Evolutionary conservation across 2,329 filamentous ascomycete genomes (phyloP).

Genomic region (Pestalotiopsis sp.): DNA sequence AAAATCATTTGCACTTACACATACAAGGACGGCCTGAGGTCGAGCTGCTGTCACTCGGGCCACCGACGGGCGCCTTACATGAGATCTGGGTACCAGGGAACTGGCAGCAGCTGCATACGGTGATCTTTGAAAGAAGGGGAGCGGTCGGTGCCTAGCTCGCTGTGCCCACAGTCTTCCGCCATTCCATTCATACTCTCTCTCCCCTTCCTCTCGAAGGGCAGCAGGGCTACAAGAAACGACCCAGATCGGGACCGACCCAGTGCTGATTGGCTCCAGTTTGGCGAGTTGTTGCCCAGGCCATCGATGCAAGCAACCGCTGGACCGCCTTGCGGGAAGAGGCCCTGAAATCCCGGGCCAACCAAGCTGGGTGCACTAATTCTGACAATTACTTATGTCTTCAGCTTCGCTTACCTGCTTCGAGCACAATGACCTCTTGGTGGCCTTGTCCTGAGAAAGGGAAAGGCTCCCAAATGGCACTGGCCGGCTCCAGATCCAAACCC

Average conservation of each 20-base stretch:
- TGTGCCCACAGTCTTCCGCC: background rate
- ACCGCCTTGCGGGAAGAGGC: conserved; percentile 26
- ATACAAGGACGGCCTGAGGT: background rate
- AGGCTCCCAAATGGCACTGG: background rate
- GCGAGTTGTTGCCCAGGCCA: conserved; percentile 30
- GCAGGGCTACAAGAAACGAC: conserved; percentile 6
- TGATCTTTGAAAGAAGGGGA: background rate
- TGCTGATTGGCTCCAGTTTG: conserved; percentile 34
- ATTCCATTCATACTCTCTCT: background rate
- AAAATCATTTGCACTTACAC: background rate
- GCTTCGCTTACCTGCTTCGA: conserved; percentile 2
- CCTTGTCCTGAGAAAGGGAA: background rate
- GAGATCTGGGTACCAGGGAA: background rate
- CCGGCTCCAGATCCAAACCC: background rate
- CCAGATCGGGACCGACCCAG: background rate
- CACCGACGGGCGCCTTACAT: background rate
- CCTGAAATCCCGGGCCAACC: conserved; percentile 28
- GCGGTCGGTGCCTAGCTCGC: background rate
- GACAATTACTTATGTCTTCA: conserved; percentile 20
- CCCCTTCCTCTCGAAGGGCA: background rate
- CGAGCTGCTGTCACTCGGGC: background rate
- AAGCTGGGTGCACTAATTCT: conserved; percentile 22
- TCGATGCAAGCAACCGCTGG: conserved; percentile 32
- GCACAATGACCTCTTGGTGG: conserved; percentile 4
- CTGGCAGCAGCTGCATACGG: background rate